Conservation (phyloP, 768 basidiomycete genomes). For the Inosperma sp. region DNA sequence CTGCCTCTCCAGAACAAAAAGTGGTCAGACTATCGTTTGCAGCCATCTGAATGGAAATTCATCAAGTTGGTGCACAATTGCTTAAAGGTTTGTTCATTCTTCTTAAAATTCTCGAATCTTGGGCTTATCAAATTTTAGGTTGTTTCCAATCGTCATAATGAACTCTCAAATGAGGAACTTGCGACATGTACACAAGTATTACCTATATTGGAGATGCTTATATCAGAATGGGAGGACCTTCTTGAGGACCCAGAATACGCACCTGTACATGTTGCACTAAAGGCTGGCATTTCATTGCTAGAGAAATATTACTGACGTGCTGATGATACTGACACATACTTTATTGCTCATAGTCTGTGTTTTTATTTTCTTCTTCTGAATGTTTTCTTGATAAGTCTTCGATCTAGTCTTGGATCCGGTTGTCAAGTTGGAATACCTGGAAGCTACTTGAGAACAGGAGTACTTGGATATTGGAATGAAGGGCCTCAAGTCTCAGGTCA, state of each 20-base stretch:
- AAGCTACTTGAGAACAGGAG: no score
- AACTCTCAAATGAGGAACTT: background rate
- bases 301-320: conserved; percentile 4
- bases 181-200: background rate
- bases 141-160: background rate
- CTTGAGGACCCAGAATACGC: background rate
- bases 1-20: background rate
- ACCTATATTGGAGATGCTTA: background rate
- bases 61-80: background rate
- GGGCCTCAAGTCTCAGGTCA: no score
- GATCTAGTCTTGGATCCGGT: no score
- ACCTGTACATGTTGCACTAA: background rate
- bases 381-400: no score
- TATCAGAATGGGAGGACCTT: background rate
- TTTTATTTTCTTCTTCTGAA: no score
- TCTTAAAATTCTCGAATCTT: background rate
- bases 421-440: no score
- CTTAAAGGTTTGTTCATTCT: background rate
- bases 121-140: background rate
- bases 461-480: no score
- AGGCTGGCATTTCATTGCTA: background rate
- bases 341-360: no score
- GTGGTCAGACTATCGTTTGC: background rate
- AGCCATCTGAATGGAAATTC: background rate
- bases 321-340: background rate